These are phyloP conservation scores for Austroboletus olivaceoglutinosus DNA, from an alignment of 1,284 basidiomycete species.

Conservation along the genomic window DNA sequence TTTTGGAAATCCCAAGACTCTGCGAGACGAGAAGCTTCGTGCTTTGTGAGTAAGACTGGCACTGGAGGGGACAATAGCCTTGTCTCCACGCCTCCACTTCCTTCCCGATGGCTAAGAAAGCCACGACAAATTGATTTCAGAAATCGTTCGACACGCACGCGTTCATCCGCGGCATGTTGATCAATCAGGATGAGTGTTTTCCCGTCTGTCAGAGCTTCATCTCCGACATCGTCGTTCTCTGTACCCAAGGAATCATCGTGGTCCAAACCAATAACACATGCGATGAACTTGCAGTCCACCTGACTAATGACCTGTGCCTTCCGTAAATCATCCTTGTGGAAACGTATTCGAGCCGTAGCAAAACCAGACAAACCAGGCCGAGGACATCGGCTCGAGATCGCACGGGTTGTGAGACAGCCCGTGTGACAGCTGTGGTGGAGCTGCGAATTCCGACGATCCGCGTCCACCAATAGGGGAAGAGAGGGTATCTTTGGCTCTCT, in stretches of 20 bases:
- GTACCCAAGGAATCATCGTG: constrained; percentile 8
- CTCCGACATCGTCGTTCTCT: constrained; percentile 11
- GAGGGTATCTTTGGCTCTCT: constrained; percentile 48
- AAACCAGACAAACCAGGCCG: constrained; percentile 14
- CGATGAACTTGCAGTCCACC: constrained; percentile 87
- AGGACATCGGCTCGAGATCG: constrained; percentile 8
- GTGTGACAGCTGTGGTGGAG: constrained; percentile 14
- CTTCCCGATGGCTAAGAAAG: constrained; percentile 47
- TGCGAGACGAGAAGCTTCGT: constrained; percentile 55
- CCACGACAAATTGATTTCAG: constrained; percentile 67
- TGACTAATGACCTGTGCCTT: constrained; percentile 69
- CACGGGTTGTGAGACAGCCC: constrained; percentile 4
- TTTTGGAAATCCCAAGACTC: constrained; percentile 40
- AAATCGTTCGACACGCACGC: constrained; percentile 84
- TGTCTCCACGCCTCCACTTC: constrained; percentile 36
- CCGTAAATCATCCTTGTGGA: constrained; percentile 52
- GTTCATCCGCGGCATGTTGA: constrained; percentile 95
- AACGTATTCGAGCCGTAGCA: constrained; percentile 34
- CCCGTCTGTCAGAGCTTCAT: constrained; percentile 5
- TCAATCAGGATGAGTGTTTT: constrained; percentile 77
- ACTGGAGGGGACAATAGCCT: constrained; percentile 49
- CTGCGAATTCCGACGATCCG: constrained; percentile 11
- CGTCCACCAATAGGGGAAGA: constrained; percentile 30
- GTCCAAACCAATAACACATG: constrained; percentile 51
- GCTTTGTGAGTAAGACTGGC: constrained; percentile 60